Conservation (phyloP, 257 asterid genomes). For the Ilex asprella region DNA sequence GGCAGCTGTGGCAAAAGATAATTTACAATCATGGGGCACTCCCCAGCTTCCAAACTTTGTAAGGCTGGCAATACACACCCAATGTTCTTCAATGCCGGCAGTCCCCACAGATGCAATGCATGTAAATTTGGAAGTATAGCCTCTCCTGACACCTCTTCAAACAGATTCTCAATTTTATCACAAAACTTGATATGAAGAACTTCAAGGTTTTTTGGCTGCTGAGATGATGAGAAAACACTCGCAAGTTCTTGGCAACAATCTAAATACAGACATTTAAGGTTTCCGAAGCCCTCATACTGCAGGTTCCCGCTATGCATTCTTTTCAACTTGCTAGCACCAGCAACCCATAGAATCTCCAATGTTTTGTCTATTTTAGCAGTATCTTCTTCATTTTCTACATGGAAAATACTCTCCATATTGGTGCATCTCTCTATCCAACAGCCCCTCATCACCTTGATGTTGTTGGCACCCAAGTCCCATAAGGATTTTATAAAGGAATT, state of each 20-base stretch:
- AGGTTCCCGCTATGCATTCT: neutral
- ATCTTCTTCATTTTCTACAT: neutral
- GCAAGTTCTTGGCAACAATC: conserved; percentile 6
- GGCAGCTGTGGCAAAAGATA: no score
- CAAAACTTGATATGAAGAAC: conserved; percentile 4
- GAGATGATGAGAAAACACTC: conserved; percentile 1
- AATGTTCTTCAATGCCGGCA: neutral
- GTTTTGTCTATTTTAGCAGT: neutral
- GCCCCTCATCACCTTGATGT: conserved; percentile 4
- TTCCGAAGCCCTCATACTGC: neutral
- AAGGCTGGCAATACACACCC: conserved; percentile 1
- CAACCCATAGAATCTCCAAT: neutral
- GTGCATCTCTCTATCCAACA: conserved; percentile 9
- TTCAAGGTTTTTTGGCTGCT: conserved; percentile 3
- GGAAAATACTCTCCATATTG: neutral
- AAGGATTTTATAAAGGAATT: neutral
- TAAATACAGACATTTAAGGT: conserved; percentile 2
- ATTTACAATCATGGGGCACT: conserved; percentile 2
- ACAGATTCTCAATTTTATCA: neutral
- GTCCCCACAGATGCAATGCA: conserved; percentile 3
- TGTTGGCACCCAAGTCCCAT: neutral
- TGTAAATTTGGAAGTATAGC: neutral
- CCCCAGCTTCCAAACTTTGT: neutral
- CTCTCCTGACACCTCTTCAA: neutral
- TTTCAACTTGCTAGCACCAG: neutral